phyloP scores from a whole-genome alignment of 441 rosid species.

The Metrosideros polymorpha region DNA sequence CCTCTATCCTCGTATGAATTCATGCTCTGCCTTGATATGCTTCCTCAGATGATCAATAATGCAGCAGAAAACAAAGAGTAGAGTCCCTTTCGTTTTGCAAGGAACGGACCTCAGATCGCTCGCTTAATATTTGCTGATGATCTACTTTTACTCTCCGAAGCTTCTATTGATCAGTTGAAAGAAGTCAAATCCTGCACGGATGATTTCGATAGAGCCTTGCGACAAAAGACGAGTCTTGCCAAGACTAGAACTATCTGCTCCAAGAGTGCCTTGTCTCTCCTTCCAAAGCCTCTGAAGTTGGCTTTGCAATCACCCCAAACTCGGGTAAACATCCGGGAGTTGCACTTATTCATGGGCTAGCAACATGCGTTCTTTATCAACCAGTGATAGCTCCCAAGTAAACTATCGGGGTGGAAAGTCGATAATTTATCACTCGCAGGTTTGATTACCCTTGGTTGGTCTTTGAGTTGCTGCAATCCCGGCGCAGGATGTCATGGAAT shows the following conservation, averaged over 20 bases:
- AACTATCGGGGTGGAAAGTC: not conserved
- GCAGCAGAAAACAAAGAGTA: not conserved
- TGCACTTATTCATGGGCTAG: not conserved
- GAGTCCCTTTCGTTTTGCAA: not conserved
- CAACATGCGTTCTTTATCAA: not conserved
- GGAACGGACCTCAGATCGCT: not conserved
- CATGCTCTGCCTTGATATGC: not conserved
- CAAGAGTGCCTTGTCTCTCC: not conserved
- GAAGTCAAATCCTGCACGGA: too few species aligned
- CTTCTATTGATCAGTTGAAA: not conserved
- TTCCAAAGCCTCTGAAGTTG: not conserved
- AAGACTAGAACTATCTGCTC: not conserved
- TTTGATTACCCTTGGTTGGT: not conserved
- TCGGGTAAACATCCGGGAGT: too few species aligned
- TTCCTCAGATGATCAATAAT: not conserved
- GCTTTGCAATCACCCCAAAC: too few species aligned
- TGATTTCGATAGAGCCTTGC: not conserved
- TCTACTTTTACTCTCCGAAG: not conserved
- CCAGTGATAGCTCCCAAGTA: not conserved
- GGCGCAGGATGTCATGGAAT: not conserved
- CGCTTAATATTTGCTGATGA: not conserved
- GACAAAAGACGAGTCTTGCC: not conserved
- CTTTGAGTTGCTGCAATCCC: not conserved
- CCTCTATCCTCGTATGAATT: too few species aligned
- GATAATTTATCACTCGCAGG: not conserved